Percentiles rank a stretch among this genome's conserved stretches.
phyloP scores from a whole-genome alignment of 139 green algal genomes.

The Closterium sp. region DNA sequence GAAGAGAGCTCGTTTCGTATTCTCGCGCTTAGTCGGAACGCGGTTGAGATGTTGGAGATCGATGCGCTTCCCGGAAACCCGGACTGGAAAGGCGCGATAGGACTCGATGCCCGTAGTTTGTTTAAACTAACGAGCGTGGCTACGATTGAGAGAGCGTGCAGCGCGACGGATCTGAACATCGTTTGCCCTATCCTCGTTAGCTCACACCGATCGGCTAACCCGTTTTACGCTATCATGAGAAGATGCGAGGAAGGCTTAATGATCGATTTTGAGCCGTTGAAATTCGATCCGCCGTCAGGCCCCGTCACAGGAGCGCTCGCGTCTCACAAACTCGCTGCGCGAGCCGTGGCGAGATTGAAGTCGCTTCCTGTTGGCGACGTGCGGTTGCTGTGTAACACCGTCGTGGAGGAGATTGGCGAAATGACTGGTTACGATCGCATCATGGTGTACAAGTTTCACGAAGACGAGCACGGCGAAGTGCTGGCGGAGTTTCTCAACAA shows the following conservation, averaged over 20 bases:
- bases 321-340: slow-evolving; percentile 37
- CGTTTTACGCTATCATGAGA: slow-evolving; percentile 31
- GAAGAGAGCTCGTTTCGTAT: not conserved
- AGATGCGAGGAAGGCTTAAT: slow-evolving; percentile 8
- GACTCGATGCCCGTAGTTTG: not conserved
- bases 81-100: not conserved
- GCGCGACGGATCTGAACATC: slow-evolving; percentile 6
- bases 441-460: slow-evolving; percentile 55
- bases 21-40: not conserved
- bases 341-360: slow-evolving; percentile 21
- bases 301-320: slow-evolving; percentile 19
- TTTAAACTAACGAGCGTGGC: not conserved
- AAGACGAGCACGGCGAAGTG: slow-evolving; percentile 53
- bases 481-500: slow-evolving; percentile 29
- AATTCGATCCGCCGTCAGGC: not conserved
- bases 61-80: not conserved
- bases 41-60: not conserved
- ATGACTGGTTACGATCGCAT: slow-evolving; percentile 51
- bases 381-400: slow-evolving; percentile 26
- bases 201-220: not conserved
- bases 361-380: slow-evolving; percentile 23
- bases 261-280: slow-evolving; percentile 27
- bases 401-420: slow-evolving; percentile 45
- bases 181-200: slow-evolving; percentile 13
- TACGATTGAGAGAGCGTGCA: not conserved